Evolutionary conservation across 148 eudicot genomes (phyloP), one percentile per base, ranked within the genome.

Genomic region (Salicornia ramosissima): DNA sequence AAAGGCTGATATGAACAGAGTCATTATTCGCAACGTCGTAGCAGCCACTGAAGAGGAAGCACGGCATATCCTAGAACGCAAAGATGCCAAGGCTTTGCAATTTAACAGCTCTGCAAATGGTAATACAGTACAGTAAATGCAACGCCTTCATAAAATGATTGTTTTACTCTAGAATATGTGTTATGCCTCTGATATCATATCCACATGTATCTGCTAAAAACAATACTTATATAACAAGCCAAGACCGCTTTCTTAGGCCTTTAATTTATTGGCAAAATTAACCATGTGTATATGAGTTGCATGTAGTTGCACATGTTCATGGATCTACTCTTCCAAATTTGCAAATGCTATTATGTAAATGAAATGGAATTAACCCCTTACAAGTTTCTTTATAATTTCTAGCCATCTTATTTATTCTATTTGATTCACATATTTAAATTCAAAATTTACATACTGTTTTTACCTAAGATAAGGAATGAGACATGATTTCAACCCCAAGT

Each of bases 31-130:
- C 52, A 92, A 82, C 72, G 97, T 89, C 26, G 92, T 92, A 71
- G 96, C 96, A 3, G 89, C 86, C 34, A 89, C 96, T 26, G 97
- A 89, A 77, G 96, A 89, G 72, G 96, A 92, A 82, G 97, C 96
- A 25, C 85, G 86, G 4, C 77, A 67, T 51, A 83, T 87, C 61
- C 52, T 89, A 43, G 92, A 86, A 71, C 89, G 93, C 39, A 84
- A 77, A 83, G 96, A 89, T 75, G 88, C 92, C 16, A 78, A 89
- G 78, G 80, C 84, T 10, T 36, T 87, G 78, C 77, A 77, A 36
- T 65, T 78, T 55, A 55, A 30, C 51, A 69, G 78, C 57, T 45
- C 70, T 66, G 67, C 59, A n/a, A 80, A 61, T 33, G 80, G 71
- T 12, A 70, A 61, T 45, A 39, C 13, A 62, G 1, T 31, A 49